Percentiles rank a stretch among this genome's conserved stretches.
Evolutionary conservation across 2,329 filamentous ascomycete genomes (phyloP).

Genomic region (Ceratocystiopsis brevicomis): DNA sequence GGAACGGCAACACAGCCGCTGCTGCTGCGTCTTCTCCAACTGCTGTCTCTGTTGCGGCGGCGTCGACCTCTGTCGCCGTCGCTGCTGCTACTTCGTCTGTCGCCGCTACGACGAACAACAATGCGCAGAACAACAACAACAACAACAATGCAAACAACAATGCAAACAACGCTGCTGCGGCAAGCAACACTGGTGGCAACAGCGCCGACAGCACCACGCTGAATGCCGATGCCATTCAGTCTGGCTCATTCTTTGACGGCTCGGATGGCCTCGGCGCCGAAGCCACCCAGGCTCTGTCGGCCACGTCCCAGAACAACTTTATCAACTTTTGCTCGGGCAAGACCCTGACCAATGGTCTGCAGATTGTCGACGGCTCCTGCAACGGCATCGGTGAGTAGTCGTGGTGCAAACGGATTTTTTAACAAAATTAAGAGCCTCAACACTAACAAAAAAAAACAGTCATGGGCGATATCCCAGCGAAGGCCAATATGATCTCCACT

Average conservation of each 20-base stretch:
- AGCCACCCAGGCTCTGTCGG: slow-evolving; percentile 13
- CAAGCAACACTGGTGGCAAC: slow-evolving; percentile 25
- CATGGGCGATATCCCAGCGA: slow-evolving; percentile 40
- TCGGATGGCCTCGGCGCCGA: slow-evolving; percentile 15
- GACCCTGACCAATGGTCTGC: slow-evolving; percentile 40
- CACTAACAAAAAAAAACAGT: slow-evolving; percentile 14
- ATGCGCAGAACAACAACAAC: slow-evolving; percentile 1
- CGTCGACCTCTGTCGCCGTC: not conserved
- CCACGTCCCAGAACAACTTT: slow-evolving; percentile 30
- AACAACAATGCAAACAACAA: slow-evolving; percentile 3
- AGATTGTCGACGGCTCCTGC: slow-evolving; percentile 38
- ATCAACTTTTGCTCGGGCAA: slow-evolving; percentile 41
- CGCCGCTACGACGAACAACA: not conserved
- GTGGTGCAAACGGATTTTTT: too few relatives aligned
- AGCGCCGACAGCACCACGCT: slow-evolving; percentile 12
- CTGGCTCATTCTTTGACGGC: slow-evolving; percentile 18
- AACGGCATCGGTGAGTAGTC: slow-evolving; percentile 32
- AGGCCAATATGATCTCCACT: slow-evolving; percentile 34
- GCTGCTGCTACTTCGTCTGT: not conserved
- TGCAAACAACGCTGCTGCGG: slow-evolving; percentile 17
- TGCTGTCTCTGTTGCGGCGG: not conserved
- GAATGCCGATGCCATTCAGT: slow-evolving; percentile 14
- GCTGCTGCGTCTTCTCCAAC: not conserved
- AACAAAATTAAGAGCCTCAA: too few relatives aligned
- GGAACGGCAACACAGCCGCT: not conserved